phyloP scores from a whole-genome alignment of 768 basidiomycete species.

The Rossbeevera mucosa region DNA sequence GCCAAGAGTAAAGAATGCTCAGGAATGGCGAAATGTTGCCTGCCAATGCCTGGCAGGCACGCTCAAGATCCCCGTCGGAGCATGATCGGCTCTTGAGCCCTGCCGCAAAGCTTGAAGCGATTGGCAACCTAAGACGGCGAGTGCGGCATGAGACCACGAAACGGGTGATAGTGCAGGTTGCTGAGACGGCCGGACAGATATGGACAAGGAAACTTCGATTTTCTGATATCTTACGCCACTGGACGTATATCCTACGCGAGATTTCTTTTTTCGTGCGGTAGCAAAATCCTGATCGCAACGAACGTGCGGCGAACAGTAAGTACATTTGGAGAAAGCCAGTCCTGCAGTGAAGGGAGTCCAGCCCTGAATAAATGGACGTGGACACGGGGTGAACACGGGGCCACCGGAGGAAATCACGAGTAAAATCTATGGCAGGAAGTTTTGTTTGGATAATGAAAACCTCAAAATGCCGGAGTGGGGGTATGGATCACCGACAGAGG shows the following conservation, averaged over 20 bases:
- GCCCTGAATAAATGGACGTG: background rate
- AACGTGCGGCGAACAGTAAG: conserved; percentile 1
- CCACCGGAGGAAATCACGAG: background rate
- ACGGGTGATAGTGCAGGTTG: background rate
- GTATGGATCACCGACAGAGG: background rate
- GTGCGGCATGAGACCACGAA: background rate
- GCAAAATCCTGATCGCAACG: background rate
- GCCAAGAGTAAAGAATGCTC: background rate
- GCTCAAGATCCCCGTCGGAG: conserved; percentile 3
- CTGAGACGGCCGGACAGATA: background rate
- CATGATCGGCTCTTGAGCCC: conserved; percentile 1
- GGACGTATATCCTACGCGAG: background rate
- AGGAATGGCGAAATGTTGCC: background rate
- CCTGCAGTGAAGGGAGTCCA: background rate
- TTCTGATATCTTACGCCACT: background rate
- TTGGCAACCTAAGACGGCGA: conserved; percentile 4
- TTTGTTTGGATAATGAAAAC: background rate
- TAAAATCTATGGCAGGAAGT: background rate
- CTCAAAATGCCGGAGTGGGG: background rate
- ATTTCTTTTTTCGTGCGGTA: background rate
- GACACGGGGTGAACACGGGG: background rate
- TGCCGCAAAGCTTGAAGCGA: conserved; percentile 1
- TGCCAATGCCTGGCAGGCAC: background rate
- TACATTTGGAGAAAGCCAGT: background rate
- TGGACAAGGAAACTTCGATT: background rate